A percentile compares a stretch with the other conserved stretches of the same genome.
Evolutionary conservation across 2,329 filamentous ascomycete species (phyloP).

Genomic region (Colletotrichum chrysophilum): DNA sequence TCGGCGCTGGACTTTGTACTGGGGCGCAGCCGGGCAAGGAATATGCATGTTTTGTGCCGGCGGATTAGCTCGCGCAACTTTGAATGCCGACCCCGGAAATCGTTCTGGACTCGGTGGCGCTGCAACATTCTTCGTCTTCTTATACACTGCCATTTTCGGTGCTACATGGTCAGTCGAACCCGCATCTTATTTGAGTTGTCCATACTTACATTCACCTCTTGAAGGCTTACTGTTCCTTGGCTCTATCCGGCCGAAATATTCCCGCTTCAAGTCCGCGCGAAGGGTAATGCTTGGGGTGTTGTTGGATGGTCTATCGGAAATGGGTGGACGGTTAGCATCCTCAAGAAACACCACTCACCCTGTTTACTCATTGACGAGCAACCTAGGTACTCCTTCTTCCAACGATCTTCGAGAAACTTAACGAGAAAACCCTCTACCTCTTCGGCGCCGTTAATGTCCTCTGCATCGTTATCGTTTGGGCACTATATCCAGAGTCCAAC

Average conservation of each 20-base stretch:
- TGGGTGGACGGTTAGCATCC: conserved; percentile 53
- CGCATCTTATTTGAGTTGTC: not conserved
- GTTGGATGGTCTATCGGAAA: conserved; percentile 80
- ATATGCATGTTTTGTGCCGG: conserved; percentile 73
- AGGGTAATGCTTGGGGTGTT: conserved; percentile 78
- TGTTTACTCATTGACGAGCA: conserved; percentile 2
- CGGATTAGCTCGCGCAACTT: conserved; percentile 59
- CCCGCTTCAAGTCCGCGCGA: conserved; percentile 71
- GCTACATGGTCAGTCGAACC: conserved; percentile 41
- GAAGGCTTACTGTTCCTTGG: conserved; percentile 56
- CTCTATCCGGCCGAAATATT: conserved; percentile 78
- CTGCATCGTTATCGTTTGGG: conserved; percentile 74
- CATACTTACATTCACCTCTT: not conserved
- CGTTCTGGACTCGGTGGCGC: conserved; percentile 63
- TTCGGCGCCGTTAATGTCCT: conserved; percentile 72
- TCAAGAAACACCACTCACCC: conserved; percentile 27
- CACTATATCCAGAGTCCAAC: conserved; percentile 76
- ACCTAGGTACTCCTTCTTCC: conserved; percentile 52
- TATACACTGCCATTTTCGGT: conserved; percentile 47
- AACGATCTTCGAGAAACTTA: conserved; percentile 67
- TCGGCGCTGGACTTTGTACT: conserved; percentile 72
- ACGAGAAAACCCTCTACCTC: conserved; percentile 76
- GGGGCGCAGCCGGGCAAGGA: conserved; percentile 68
- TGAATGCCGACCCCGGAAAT: conserved; percentile 47
- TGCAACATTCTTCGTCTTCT: conserved; percentile 73